phyloP scores from a whole-genome alignment of 2,329 filamentous ascomycete genomes.

The Penicillium concentricum region DNA sequence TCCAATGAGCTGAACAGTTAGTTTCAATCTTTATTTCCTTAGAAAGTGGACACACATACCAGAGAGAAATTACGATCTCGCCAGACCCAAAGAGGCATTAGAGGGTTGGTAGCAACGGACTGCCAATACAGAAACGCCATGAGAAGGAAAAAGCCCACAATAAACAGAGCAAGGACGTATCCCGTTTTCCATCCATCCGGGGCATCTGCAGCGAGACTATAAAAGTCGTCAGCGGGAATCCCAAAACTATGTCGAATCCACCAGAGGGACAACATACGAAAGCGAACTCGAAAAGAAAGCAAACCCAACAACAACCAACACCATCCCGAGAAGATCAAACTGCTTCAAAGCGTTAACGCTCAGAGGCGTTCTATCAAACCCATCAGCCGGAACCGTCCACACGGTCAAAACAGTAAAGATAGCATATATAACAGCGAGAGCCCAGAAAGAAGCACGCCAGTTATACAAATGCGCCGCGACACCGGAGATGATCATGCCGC shows the following conservation, averaged over 20 bases:
- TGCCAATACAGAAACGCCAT: constrained; percentile 63
- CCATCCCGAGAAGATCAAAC: constrained; percentile 62
- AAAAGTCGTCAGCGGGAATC: constrained; percentile 1
- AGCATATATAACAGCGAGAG: constrained; percentile 64
- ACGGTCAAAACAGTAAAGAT: constrained; percentile 57
- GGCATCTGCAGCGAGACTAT: constrained; percentile 53
- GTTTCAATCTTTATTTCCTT: not conserved
- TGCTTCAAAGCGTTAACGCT: constrained; percentile 52
- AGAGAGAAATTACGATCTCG: constrained; percentile 64
- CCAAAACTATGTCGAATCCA: not conserved
- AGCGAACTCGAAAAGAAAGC: constrained; percentile 64
- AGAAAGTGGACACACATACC: constrained; percentile 37
- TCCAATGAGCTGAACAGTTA: constrained; percentile 49
- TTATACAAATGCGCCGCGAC: constrained; percentile 60
- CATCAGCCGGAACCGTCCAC: constrained; percentile 62
- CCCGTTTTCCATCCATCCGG: constrained; percentile 61
- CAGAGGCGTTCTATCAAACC: constrained; percentile 44
- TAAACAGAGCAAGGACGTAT: constrained; percentile 62
- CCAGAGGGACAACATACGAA: constrained; percentile 45
- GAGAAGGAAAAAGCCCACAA: constrained; percentile 59
- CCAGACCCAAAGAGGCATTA: constrained; percentile 58
- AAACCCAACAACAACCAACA: constrained; percentile 63
- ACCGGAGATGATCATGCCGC: constrained; percentile 61
- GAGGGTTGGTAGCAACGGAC: constrained; percentile 48
- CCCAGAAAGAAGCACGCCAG: constrained; percentile 64